Base-by-base conservation (phyloP, 202 grass and related monocot species). In the Zoysia matrella region DNA sequence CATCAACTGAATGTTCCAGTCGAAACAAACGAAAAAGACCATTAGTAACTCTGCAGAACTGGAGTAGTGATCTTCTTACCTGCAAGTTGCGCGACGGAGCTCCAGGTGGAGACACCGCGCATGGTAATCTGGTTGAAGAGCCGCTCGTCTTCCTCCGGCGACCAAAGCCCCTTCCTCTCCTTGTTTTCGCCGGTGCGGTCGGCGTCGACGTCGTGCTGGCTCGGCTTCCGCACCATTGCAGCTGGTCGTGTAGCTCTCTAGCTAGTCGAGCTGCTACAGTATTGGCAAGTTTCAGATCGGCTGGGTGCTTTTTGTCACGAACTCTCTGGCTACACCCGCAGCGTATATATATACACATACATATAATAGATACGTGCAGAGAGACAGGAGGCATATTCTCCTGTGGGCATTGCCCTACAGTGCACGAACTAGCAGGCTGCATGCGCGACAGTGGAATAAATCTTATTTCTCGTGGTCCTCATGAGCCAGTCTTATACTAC, bases 41-140 rank as follows among this genome's bases (percentile, higher is more conserved):
- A 22, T 22, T 22, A 22, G 22, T 22, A 22, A 22, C 22, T 22
- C 22, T 22, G 22, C 22, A 22, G 22, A 22, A 22, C 22, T 22
- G 22, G 22, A 22, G 22, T 22, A 36, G 30, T 36, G 30, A 36
- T 36, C 30, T 36, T 36, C 30, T 36, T 36, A 36, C 30, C 30
- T 36, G 82, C 10, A 2, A 85, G 90, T 73, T 86, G 80, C 3
- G 86, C 86, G 12, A 89, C 75, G 8, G 90, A 89, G 83, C 86
- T 92, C 90, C 90, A 92, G 36, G 86, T 85, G 74, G 86, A 87
- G 52, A 92, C 90, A 53, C 90, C 86, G 63, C 80, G 73, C 80
- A 47, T 15, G 50, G 79, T 80, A 77, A 92, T 84, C 65, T 83
- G 71, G 63, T 47, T 9, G 68, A 76, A 89, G 5, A 92, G 83